Evolutionary conservation across 2,329 filamentous ascomycete species (phyloP), one percentile per base, ranked within the genome.

Genomic region (Phaeosphaeriaceae sp.): DNA sequence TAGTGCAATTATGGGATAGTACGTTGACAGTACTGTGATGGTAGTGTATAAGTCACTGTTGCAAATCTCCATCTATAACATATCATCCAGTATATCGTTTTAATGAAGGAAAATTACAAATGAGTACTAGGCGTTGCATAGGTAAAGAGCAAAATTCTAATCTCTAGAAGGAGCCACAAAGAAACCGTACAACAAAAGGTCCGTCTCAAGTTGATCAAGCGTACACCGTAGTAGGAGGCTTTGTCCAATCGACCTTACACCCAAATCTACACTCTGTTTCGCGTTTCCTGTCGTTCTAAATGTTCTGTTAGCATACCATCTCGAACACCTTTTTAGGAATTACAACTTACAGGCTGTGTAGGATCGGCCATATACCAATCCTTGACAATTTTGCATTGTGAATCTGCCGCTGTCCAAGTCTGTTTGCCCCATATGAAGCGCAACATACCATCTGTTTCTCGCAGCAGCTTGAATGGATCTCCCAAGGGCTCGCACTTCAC

Each of bases 231-330:
- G 16, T 21, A 11, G 44, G 36, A 18, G 35, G 36, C 37, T 35
- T 47, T 16, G 44, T 17, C 44, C 36, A 41, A 41, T 47, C 36
- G 41, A 47, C 18, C 44, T 35, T 41, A 21, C 44, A 40, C 18
- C 28, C 44, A 35, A 47, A 41, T 13, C 38, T 18, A 28, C 44
- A 47, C 36, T 47, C 44, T 18, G 36, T 41, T 18, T 47, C 36
- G 3, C 36, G 13, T 20, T 9, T 34, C 29, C 29, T 8, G 13
- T 40, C 8, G 3, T 41, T 29, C 23, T 26, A 26, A 8, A 26
- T 26, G n/a, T 26, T 2, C 6, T 11, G 11, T 26, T 8, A 26
- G 11, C 23, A 26, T 26, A 11, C 23, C 2, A 11, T 26, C 23
- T 26, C 7, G 3, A 11, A 26, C 3, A 4, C 5, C 11, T 6